Base-by-base conservation (phyloP, 768 basidiomycete genomes). In the Pisolithus microcarpus region DNA sequence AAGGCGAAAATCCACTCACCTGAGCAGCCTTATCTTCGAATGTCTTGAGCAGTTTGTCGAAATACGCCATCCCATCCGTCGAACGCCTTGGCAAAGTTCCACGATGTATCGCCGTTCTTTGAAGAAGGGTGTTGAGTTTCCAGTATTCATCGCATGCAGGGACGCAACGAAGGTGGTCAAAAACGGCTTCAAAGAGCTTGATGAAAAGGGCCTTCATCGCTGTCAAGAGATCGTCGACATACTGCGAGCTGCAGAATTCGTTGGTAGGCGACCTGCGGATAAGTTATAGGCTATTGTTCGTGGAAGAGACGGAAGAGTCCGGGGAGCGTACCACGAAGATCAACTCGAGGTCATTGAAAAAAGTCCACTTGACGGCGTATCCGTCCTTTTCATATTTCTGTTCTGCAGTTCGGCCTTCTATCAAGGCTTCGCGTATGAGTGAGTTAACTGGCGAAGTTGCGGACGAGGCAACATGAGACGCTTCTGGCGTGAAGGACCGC, bases 211-310 rank as follows among this genome's bases (percentile, higher is more conserved):
- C 72, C 61, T 91, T 92, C 60, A 94, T 76, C 5, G 87, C 80
- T 11, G 71, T 70, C 23, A 99, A 76, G 18, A 99, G 82, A 40
- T 91, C 88, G 0, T 94, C 91, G 50, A 96, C 86, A 63, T 97
- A 98, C 8, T n/a, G 92, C 85, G 36, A 99, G 77, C 54, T 95
- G 93, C 16, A 99, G 77, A 53, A 99, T 91, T 51, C 94, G 88
- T 63, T 96, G 93, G 72, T 96, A 98, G 37, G 93, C 91, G 49
- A 95, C 92, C 92, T 95, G 60, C 4, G 52, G 4, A 7, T n/a
- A 46, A 11, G 31, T 9, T 7, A 7, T n/a, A 11, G 16, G 19
- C 11, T 39, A 39, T 18, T 26, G 38, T 26, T 53, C n/a, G 18
- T 30, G 53, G 46, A 31, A 26, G 19, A 6, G 0, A 46, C 50